Percentiles rank a stretch among this genome's conserved stretches.
Conservation (phyloP, 2,329 filamentous ascomycete species). For the Achaetomium macrosporum region DNA sequence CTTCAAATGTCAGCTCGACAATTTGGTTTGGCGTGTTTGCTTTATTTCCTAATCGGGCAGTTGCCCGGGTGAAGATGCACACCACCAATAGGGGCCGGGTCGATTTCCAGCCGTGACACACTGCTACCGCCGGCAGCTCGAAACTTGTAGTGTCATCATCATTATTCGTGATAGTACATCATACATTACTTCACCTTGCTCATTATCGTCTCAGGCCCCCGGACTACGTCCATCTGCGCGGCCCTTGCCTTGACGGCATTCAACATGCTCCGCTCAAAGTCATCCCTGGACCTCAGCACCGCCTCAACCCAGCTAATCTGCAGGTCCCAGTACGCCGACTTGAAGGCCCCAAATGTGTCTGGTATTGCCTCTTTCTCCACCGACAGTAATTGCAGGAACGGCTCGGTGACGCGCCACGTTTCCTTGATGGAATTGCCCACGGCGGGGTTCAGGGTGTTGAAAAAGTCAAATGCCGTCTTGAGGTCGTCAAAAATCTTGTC, state of each 20-base stretch:
- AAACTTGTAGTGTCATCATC: not conserved
- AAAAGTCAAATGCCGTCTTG: constrained; percentile 83
- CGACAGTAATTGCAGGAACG: constrained; percentile 72
- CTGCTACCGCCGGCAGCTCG: too few species aligned
- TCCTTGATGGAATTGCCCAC: constrained; percentile 72
- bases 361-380: constrained; percentile 68
- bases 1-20: too few species aligned
- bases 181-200: constrained; percentile 68
- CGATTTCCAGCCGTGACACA: not conserved
- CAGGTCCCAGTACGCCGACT: constrained; percentile 84
- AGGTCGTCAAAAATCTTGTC: constrained; percentile 95
- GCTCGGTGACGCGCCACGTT: constrained; percentile 87
- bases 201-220: constrained; percentile 90
- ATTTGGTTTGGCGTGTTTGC: not conserved
- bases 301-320: constrained; percentile 95
- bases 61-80: constrained; percentile 1
- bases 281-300: constrained; percentile 77
- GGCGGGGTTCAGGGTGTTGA: constrained; percentile 65
- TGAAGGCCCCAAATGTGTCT: constrained; percentile 76
- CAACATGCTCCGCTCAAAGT: constrained; percentile 88
- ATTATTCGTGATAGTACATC: constrained; percentile 8
- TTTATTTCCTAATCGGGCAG: constrained; percentile 8
- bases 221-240: constrained; percentile 74
- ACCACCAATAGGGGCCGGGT: not conserved
- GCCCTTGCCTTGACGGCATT: constrained; percentile 82